Percentiles rank a stretch among this genome's conserved stretches.
Evolutionary conservation across 208 protist species (phyloP).

Genomic region (Acanthamoeba royreba): DNA sequence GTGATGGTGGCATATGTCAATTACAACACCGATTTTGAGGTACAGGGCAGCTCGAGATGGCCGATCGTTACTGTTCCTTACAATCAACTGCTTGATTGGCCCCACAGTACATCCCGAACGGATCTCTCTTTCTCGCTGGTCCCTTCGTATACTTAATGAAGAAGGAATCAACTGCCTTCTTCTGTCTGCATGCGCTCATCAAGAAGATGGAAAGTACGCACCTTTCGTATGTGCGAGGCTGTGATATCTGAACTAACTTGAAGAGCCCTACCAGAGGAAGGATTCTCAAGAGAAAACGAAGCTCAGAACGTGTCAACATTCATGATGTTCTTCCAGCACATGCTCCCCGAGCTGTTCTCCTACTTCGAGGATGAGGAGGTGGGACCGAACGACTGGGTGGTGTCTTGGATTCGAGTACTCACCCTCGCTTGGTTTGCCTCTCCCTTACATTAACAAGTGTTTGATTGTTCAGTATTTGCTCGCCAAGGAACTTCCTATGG

Average conservation of each 20-base stretch:
- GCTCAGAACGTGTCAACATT: slow-evolving; percentile 59
- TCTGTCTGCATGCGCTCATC: slow-evolving; percentile 52
- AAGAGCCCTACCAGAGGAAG: slow-evolving; percentile 25
- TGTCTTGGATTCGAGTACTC: slow-evolving; percentile 53
- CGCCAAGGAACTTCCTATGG: slow-evolving; percentile 58
- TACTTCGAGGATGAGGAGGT: slow-evolving; percentile 71
- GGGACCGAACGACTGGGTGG: slow-evolving; percentile 66
- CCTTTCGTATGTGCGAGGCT: no score
- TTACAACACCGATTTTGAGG: slow-evolving; percentile 58
- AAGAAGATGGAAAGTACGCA: slow-evolving; percentile 53
- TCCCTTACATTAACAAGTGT: background rate
- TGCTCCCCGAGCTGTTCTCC: slow-evolving; percentile 60
- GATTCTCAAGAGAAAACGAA: slow-evolving; percentile 43
- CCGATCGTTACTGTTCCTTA: background rate
- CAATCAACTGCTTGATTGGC: no score
- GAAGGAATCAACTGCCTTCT: slow-evolving; percentile 56
- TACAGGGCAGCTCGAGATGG: background rate
- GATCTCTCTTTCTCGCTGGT: slow-evolving; percentile 38
- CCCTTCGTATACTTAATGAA: slow-evolving; percentile 58
- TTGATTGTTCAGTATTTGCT: background rate
- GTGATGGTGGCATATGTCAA: slow-evolving; percentile 61
- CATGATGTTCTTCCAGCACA: slow-evolving; percentile 65
- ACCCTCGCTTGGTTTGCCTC: background rate
- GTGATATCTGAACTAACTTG: no score
- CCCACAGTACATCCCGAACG: slow-evolving; percentile 24